Evolutionary conservation across 1,139 yeast species (phyloP).

Genomic region (Martiniozyma asiatica): DNA sequence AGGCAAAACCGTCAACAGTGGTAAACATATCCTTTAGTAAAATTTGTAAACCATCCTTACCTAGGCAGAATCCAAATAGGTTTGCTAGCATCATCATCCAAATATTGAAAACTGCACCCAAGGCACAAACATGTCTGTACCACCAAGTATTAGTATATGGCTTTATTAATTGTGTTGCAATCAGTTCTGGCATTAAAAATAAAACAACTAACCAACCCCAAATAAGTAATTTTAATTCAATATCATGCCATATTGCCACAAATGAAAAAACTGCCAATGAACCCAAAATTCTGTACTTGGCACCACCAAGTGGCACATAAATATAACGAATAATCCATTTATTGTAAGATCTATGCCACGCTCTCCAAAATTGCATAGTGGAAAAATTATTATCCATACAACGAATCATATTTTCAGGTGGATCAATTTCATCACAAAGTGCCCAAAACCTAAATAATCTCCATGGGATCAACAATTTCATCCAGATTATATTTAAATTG

Average conservation of each 20-base stretch:
- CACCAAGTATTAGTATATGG: constrained; percentile 42
- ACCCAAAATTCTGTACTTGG: constrained; percentile 54
- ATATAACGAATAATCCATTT: constrained; percentile 75
- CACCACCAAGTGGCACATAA: constrained; percentile 85
- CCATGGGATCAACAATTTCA: constrained; percentile 91
- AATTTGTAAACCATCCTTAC: constrained; percentile 67
- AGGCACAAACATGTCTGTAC: constrained; percentile 73
- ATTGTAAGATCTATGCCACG: constrained; percentile 95
- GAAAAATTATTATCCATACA: constrained; percentile 93
- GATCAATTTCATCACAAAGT: constrained; percentile 79
- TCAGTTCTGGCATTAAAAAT: constrained; percentile 78
- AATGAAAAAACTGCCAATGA: constrained; percentile 85
- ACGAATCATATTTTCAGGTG: constrained; percentile 96
- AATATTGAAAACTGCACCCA: constrained; percentile 80
- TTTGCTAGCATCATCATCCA: constrained; percentile 99
- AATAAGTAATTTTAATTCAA: constrained; percentile 66
- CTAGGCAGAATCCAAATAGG: constrained; percentile 86
- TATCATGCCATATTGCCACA: constrained; percentile 98
- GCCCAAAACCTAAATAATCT: constrained; percentile 90
- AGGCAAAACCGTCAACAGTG: constrained; percentile 55
- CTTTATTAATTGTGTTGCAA: constrained; percentile 38
- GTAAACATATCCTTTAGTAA: constrained; percentile 61
- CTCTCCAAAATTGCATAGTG: constrained; percentile 92
- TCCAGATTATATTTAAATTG: constrained; percentile 85
- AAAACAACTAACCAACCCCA: constrained; percentile 97